Conservation (phyloP, 2,329 filamentous ascomycete species). For the Trichoderma arundinaceum region DNA sequence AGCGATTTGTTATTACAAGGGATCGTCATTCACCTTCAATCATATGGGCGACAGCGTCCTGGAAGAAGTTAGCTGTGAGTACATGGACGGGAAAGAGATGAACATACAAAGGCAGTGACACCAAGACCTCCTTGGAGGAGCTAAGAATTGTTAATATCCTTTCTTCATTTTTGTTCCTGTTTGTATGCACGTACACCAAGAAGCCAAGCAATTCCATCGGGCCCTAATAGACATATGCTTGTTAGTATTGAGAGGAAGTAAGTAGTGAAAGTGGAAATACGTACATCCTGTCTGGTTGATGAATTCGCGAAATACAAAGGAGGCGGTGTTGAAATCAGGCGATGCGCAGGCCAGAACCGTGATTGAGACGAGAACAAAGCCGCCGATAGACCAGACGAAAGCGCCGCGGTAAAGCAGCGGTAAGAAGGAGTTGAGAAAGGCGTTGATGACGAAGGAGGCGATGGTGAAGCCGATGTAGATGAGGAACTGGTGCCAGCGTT, state of each 20-base stretch:
- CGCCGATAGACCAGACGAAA: conserved; percentile 71
- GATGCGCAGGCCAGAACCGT: conserved; percentile 69
- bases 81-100: background rate
- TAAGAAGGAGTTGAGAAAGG: conserved; percentile 42
- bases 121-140: conserved; percentile 44
- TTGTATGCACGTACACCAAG: conserved; percentile 36
- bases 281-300: conserved; percentile 43
- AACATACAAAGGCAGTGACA: conserved; percentile 42
- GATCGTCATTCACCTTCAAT: conserved; percentile 37
- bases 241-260: background rate
- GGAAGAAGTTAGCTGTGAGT: background rate
- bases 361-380: conserved; percentile 72
- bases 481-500: conserved; percentile 74
- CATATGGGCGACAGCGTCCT: conserved; percentile 46
- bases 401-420: conserved; percentile 65
- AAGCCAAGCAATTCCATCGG: conserved; percentile 44
- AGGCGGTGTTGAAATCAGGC: conserved; percentile 57
- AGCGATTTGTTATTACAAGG: background rate
- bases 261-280: background rate
- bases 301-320: conserved; percentile 43
- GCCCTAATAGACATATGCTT: conserved; percentile 33
- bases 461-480: conserved; percentile 45
- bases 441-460: conserved; percentile 41
- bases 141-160: conserved; percentile 13
- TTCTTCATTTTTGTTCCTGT: background rate